Evolutionary conservation across 148 eudicot genomes (phyloP), one percentile per base, ranked within the genome.

Genomic region (Spergularia marina): DNA sequence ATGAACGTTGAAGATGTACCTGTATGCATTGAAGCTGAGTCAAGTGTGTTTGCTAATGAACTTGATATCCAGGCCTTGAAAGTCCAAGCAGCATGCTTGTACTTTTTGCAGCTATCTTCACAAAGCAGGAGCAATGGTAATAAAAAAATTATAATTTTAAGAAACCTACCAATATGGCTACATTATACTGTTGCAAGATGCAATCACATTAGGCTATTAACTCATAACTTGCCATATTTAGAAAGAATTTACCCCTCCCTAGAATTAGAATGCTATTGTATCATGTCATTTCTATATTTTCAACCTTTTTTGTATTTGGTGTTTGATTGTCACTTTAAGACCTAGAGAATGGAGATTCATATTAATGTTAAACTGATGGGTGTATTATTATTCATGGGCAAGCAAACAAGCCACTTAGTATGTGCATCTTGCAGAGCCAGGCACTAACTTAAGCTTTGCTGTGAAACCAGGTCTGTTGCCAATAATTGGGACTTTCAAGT

Each of bases 31-130:
- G 82, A 82, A 54, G 70, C 69, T n/a, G 83, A 78, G 54, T 74
- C 85, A 10, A 83, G 83, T 80, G 71, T 68, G 65, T 66, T 73
- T 79, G 85, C 80, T 55, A 82, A 78, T 82, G 90, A 87, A 80
- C 77, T 87, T 65, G 84, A 82, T 82, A 78, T 86, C 54, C 97
- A 89, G 65, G 65, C 80, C 74, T 55, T 92, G 82, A 91, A 87
- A 83, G 87, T 85, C 77, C 90, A 89, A 77, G 86, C 89, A 68
- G 97, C 99, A 76, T 95, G 98, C 84, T 82, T 84, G 64, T 92
- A 89, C 80, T 95, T 82, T 83, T 79, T 91, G 80, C 91, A 88
- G 76, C 90, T 91, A 59, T 79, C 91, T 57, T 68, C 77, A 40
- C 88, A 86, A 77, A 89, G 83, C 76, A 88, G 91, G 83, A 80